These are phyloP conservation scores for Haplographium delicatum DNA, from an alignment of 495 filamentous ascomycete genomes.

Conservation along the genomic window DNA sequence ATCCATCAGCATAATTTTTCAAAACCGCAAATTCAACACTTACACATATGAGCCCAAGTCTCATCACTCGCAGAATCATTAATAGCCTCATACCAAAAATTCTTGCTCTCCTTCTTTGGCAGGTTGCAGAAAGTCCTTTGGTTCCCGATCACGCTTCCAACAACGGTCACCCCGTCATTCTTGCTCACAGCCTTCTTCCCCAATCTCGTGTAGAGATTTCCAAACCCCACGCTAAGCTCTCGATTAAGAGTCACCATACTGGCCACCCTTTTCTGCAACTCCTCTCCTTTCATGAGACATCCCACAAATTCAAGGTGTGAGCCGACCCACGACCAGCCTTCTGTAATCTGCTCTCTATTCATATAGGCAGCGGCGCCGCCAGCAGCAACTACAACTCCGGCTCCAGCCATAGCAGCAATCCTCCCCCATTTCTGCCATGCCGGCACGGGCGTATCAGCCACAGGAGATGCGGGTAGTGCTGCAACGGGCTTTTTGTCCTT, in stretches of 20 bases:
- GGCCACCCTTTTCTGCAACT: conserved; percentile 62
- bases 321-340: conserved; percentile 63
- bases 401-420: conserved; percentile 77
- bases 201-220: conserved; percentile 78
- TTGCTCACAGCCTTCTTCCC: conserved; percentile 52
- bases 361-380: conserved; percentile 85
- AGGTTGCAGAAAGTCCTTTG: conserved; percentile 79
- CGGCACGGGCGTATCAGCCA: conserved; percentile 18
- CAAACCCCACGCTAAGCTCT: conserved; percentile 59
- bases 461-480: conserved; percentile 40
- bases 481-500: conserved; percentile 20
- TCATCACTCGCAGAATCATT: conserved; percentile 80
- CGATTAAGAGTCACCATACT: conserved; percentile 51
- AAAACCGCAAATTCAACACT: conserved; percentile 18
- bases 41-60: conserved; percentile 71
- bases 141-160: conserved; percentile 50
- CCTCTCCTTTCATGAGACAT: conserved; percentile 71
- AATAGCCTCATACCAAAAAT: conserved; percentile 57
- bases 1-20: background rate
- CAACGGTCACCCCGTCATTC: conserved; percentile 34
- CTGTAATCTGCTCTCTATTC: conserved; percentile 68
- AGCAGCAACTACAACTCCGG: conserved; percentile 72
- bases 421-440: conserved; percentile 67
- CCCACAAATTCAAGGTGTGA: conserved; percentile 96
- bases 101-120: conserved; percentile 50